phyloP scores from a whole-genome alignment of 805 yeast genomes.

The Yamadazyma kitorensis region DNA sequence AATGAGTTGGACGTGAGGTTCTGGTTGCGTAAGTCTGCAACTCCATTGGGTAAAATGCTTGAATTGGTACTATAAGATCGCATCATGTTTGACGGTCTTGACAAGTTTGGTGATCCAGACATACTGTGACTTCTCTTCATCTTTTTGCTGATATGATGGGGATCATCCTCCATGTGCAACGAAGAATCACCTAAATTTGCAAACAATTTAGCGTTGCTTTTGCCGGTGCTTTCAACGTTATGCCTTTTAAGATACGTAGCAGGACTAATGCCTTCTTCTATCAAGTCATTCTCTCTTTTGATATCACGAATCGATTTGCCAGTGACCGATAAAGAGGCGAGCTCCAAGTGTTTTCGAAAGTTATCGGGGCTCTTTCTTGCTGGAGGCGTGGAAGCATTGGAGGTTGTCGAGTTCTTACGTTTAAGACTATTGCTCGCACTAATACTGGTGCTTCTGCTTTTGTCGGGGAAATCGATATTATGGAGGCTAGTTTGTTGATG shows the following conservation, averaged over 20 bases:
- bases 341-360: slow-evolving; percentile 48
- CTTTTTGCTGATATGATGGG: slow-evolving; percentile 1
- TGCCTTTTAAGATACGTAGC: slow-evolving; percentile 19
- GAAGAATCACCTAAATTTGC: slow-evolving; percentile 15
- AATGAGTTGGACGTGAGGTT: neutral
- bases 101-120: slow-evolving; percentile 1
- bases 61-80: slow-evolving; percentile 7
- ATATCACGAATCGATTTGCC: slow-evolving; percentile 53
- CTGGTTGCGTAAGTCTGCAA: slow-evolving; percentile 6
- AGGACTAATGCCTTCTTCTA: slow-evolving; percentile 52
- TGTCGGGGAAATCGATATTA: neutral
- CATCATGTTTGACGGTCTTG: slow-evolving; percentile 1
- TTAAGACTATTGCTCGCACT: too few species aligned
- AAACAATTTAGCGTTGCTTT: slow-evolving; percentile 11
- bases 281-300: slow-evolving; percentile 47
- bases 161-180: slow-evolving; percentile 2
- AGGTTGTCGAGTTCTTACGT: neutral
- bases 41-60: neutral
- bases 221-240: slow-evolving; percentile 6
- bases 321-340: slow-evolving; percentile 54
- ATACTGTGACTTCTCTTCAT: slow-evolving; percentile 16
- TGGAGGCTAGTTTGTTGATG: neutral
- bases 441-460: too few species aligned
- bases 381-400: slow-evolving; percentile 1
- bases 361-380: slow-evolving; percentile 2